Evolutionary conservation across 768 basidiomycete species (phyloP), one percentile per base, ranked within the genome.

Genomic region (Pleurotus pulmonarius): DNA sequence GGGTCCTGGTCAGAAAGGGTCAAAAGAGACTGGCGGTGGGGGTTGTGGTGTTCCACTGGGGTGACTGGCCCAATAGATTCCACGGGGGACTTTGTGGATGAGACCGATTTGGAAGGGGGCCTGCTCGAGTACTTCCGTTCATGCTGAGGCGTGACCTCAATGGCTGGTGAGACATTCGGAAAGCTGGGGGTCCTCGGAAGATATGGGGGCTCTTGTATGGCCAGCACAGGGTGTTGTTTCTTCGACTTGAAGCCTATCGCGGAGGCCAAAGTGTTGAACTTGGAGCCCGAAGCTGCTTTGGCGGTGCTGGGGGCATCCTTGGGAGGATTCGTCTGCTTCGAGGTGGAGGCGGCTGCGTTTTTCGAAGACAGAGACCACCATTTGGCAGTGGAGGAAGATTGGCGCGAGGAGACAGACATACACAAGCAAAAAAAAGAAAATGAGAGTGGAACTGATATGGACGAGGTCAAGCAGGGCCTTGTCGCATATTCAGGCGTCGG

Each of bases 1-100:
- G 86, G 86, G 70, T 88, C 86, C 5, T 73, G 57, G 61, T 88
- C 87, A 8, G 83, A 82, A 20, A 85, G 73, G 3, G 85, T 85
- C 53, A 87, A 65, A 55, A 88, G 69, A 2, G 87, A 87, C 40
- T 79, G 75, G 41, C 79, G 73, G 39, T 63, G 57, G n/a, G 61
- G 55, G 49, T 71, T 65, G 53, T 65, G 64, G 22, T 68, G 76
- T 61, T 87, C 85, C 15, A 73, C 68, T 4, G 86, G 85, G 3
- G 84, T 85, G 41, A 69, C 67, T 6, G 83, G 82, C 57, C 79
- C 80, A 29, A 75, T 66, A 20, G 83, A 80, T 63, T 85, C 83
- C 43, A 77, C 77, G 54, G 72, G 76, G 13, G 83, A 84, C 53
- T 72, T 40, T n/a, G 77, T 76, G 22, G 85, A 83, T 2, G 84